phyloP scores from a whole-genome alignment of 495 filamentous ascomycete genomes.

The Thermothielavioides terrestris region DNA sequence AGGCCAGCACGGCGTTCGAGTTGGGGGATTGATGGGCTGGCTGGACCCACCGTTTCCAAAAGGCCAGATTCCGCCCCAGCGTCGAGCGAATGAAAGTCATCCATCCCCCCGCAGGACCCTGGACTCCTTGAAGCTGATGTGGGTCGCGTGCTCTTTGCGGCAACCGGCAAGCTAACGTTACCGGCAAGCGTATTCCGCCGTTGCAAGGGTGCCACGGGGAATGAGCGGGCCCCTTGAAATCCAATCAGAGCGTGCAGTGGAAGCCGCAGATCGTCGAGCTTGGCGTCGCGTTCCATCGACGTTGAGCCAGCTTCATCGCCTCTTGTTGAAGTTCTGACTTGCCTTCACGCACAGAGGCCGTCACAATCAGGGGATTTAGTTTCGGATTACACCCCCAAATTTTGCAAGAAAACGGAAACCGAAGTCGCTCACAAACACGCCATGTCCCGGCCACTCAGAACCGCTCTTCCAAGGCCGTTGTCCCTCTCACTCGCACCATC shows the following conservation, averaged over 20 bases:
- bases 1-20: too few relatives aligned
- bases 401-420: not conserved
- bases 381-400: too few relatives aligned
- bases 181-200: too few relatives aligned
- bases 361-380: too few relatives aligned
- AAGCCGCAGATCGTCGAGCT: not conserved
- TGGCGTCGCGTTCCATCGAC: not conserved
- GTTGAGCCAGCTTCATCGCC: not conserved
- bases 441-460: conserved; percentile 4
- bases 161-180: conserved; percentile 3
- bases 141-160: conserved; percentile 4
- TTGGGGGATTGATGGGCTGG: too few relatives aligned
- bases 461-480: conserved; percentile 4
- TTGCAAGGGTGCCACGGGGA: conserved; percentile 5
- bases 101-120: too few relatives aligned
- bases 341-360: too few relatives aligned
- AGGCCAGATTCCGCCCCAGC: too few relatives aligned
- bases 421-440: not conserved
- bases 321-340: too few relatives aligned
- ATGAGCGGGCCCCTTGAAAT: not conserved
- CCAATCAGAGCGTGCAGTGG: not conserved
- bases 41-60: too few relatives aligned
- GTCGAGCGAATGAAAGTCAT: too few relatives aligned
- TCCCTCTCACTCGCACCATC: not conserved
- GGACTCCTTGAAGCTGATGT: conserved; percentile 3